These are phyloP conservation scores for Acer campestre DNA, from an alignment of 345 rosid genomes.

Conservation along the genomic window DNA sequence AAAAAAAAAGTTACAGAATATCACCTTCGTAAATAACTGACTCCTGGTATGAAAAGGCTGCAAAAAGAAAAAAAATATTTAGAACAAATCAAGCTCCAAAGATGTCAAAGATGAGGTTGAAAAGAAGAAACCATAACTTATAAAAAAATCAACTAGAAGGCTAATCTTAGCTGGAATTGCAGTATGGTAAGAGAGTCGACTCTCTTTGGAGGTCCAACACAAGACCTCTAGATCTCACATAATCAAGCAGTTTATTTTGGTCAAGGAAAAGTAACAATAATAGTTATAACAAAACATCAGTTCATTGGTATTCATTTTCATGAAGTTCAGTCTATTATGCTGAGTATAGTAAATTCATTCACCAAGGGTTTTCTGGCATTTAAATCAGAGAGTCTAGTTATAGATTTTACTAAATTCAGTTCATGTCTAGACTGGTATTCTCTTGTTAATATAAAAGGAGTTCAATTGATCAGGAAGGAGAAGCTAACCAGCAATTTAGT, in stretches of 20 bases:
- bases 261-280: not conserved
- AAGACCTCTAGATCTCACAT: not conserved
- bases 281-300: not conserved
- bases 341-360: not conserved
- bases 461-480: not conserved
- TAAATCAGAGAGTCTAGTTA: not conserved
- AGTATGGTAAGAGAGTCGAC: not conserved
- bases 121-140: not conserved
- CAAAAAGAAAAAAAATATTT: slow-evolving; percentile 18
- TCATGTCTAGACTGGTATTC: not conserved
- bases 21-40: slow-evolving; percentile 76
- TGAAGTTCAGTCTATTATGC: not conserved
- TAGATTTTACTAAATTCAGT: not conserved
- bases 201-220: not conserved
- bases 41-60: slow-evolving; percentile 95
- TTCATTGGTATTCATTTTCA: not conserved
- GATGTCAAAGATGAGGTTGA: not conserved
- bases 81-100: not conserved
- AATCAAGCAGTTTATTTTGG: not conserved
- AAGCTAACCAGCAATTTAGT: not conserved
- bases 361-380: not conserved
- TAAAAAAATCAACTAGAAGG: not conserved
- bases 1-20: not conserved
- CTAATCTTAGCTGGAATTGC: not conserved
- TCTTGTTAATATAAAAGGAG: not conserved